Evolutionary conservation across 129 eudicot genomes (phyloP), one percentile per base, ranked within the genome.

Genomic region (Pulicaria dysenterica): DNA sequence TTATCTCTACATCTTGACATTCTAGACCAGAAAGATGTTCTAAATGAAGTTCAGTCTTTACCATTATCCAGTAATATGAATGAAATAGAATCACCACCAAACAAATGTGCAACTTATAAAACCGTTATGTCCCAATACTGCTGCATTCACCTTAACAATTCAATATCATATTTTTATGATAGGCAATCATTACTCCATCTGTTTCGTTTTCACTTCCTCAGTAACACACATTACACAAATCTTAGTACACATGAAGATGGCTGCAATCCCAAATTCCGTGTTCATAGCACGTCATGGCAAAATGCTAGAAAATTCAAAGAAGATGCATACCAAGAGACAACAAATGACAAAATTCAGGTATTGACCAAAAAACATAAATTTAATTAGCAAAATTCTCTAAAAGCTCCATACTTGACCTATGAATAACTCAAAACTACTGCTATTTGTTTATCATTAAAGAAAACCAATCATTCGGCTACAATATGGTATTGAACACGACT

Each of bases 371-470:
- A 70, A 59, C 39, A 77, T 9, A 60, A 59, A 41, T 49, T 60
- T 56, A 31, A 61, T 49, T 64, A 61, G 58, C 37, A 77, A 53
- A 47, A 51, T 43, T 46, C 57, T 46, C 54, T 54, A 43, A 36
- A 70, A 78, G 67, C 82, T 62, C 69, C 72, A 50, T 70, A 77
- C 49, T 62, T 38, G 82, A 78, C 58, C 77, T 70, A 46, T 45
- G 41, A 62, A 70, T 44, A 7, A 62, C 77, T 71, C 51, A 49
- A 41, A 69, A 44, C 66, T 70, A 70, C 24, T 40, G 47, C 1
- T 54, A 60, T 70, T 43, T 51, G 71, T 49, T 77, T 77, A 70
- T 42, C 56, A 77, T 36, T 4, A 70, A 61, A 70, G 4, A 50
- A 55, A 68, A 69, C 16, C 66, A 70, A 61, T 68, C 82, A 77